Evolutionary conservation across 2,329 filamentous ascomycete genomes (phyloP).

Genomic region (Cladophialophora exuberans): DNA sequence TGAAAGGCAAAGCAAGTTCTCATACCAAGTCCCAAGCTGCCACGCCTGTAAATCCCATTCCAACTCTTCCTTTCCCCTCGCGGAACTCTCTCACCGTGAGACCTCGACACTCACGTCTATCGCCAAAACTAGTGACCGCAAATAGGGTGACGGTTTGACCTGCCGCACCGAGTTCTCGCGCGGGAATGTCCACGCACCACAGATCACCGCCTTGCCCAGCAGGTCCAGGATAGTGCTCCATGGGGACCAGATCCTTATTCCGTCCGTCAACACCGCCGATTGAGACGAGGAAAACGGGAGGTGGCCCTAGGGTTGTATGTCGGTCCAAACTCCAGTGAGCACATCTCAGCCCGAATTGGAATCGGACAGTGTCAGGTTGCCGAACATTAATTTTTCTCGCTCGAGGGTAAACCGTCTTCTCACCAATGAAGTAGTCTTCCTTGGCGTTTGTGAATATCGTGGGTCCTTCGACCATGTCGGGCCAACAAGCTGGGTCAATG

Average conservation of each 20-base stretch:
- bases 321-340: slow-evolving; percentile 76
- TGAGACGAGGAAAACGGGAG: slow-evolving; percentile 70
- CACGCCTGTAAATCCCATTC: slow-evolving; percentile 55
- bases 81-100: slow-evolving; percentile 54
- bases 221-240: slow-evolving; percentile 55
- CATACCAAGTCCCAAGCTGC: slow-evolving; percentile 58
- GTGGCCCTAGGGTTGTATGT: slow-evolving; percentile 65
- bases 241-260: slow-evolving; percentile 68
- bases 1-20: not conserved
- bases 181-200: slow-evolving; percentile 77
- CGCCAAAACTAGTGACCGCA: slow-evolving; percentile 60
- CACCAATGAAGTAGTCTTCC: slow-evolving; percentile 56
- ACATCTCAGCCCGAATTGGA: slow-evolving; percentile 79
- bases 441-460: slow-evolving; percentile 52
- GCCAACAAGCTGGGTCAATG: slow-evolving; percentile 56
- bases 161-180: slow-evolving; percentile 66
- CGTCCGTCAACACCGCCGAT: slow-evolving; percentile 69
- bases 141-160: slow-evolving; percentile 70
- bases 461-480: slow-evolving; percentile 46
- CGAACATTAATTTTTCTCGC: slow-evolving; percentile 64
- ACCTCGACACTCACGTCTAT: slow-evolving; percentile 55
- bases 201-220: slow-evolving; percentile 70
- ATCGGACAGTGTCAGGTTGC: slow-evolving; percentile 64
- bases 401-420: slow-evolving; percentile 64
- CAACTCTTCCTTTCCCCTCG: slow-evolving; percentile 50